A percentile compares a stretch with the other conserved stretches of the same genome.
These are phyloP conservation scores for Glycine latifolia DNA, from an alignment of 306 rosid species.

Conservation along the genomic window DNA sequence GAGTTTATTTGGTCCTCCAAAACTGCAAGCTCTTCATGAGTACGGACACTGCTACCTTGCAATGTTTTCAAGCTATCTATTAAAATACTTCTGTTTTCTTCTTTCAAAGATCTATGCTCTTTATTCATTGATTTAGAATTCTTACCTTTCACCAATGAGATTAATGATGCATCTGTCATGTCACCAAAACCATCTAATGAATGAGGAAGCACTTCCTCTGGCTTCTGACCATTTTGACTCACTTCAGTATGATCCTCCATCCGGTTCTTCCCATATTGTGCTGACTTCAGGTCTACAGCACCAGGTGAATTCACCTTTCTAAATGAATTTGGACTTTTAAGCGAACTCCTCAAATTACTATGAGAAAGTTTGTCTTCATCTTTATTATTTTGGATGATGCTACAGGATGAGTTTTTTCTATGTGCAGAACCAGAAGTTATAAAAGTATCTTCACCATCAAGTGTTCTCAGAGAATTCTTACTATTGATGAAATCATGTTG, in stretches of 20 bases:
- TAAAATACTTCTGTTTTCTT: constrained; percentile 48
- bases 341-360: constrained; percentile 29
- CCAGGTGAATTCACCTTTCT: constrained; percentile 33
- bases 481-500: constrained; percentile 36
- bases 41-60: constrained; percentile 44
- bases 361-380: constrained; percentile 49
- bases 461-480: constrained; percentile 48
- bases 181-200: constrained; percentile 49
- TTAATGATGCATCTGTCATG: constrained; percentile 42
- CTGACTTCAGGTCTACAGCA: constrained; percentile 47
- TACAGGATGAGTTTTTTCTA: constrained; percentile 40
- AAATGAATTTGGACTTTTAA: no score
- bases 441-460: constrained; percentile 51
- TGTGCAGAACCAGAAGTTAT: constrained; percentile 41
- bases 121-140: constrained; percentile 47
- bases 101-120: constrained; percentile 41
- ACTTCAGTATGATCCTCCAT: constrained; percentile 44
- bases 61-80: constrained; percentile 52
- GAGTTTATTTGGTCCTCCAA: constrained; percentile 46
- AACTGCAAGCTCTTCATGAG: constrained; percentile 35
- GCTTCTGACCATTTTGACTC: constrained; percentile 45
- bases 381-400: constrained; percentile 46
- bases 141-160: constrained; percentile 43
- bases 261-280: constrained; percentile 44
- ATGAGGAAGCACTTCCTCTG: constrained; percentile 46